Evolutionary conservation across 1,284 basidiomycete species (phyloP).

Genomic region (Cryptococcus sp.): DNA sequence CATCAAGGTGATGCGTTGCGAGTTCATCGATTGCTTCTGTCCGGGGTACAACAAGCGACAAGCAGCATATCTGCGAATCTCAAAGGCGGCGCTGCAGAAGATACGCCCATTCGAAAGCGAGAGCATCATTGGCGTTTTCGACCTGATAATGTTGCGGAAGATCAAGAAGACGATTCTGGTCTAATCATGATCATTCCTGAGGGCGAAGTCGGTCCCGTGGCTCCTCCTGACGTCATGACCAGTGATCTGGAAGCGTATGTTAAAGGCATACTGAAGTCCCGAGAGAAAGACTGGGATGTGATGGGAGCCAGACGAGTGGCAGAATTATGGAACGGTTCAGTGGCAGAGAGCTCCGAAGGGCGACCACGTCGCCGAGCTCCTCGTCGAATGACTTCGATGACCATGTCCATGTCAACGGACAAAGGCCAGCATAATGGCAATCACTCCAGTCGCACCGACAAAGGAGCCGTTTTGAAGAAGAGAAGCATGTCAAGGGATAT

Average conservation of each 20-base stretch:
- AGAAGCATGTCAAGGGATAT: conserved; percentile 17
- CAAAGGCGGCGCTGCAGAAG: conserved; percentile 37
- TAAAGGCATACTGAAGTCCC: conserved; percentile 39
- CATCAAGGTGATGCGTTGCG: conserved; percentile 40
- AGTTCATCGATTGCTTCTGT: conserved; percentile 41
- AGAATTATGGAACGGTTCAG: conserved; percentile 42
- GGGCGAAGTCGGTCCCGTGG: conserved; percentile 29
- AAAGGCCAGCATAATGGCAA: background rate
- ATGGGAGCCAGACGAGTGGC: conserved; percentile 46
- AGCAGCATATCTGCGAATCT: conserved; percentile 39
- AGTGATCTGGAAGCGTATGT: conserved; percentile 45
- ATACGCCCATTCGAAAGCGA: conserved; percentile 40
- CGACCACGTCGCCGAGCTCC: conserved; percentile 1
- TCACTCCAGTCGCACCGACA: conserved; percentile 1
- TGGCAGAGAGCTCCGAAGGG: conserved; percentile 12
- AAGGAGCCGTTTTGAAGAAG: conserved; percentile 13
- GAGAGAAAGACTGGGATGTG: conserved; percentile 46
- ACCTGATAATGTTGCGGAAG: background rate
- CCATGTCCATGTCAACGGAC: conserved; percentile 3
- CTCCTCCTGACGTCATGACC: conserved; percentile 44
- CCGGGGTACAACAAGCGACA: conserved; percentile 42
- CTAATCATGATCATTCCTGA: conserved; percentile 40
- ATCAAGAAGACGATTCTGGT: conserved; percentile 25
- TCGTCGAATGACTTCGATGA: conserved; percentile 3
- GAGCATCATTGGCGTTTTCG: conserved; percentile 41